Evolutionary conservation across 495 filamentous ascomycete species (phyloP).

Genomic region (Pseudomonodictys pantanalensis): DNA sequence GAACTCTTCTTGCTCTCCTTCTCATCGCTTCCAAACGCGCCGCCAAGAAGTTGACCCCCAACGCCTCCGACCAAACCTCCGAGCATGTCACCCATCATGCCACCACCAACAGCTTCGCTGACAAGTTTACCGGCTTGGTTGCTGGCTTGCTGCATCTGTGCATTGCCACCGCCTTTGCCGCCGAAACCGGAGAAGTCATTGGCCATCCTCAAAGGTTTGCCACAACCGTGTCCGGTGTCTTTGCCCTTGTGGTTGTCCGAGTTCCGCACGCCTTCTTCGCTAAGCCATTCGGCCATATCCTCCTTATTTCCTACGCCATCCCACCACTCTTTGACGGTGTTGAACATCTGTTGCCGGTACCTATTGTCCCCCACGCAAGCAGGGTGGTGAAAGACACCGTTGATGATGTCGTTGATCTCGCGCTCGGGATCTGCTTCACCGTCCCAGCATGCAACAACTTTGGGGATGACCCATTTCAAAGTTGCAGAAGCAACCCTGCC

Average conservation of each 20-base stretch:
- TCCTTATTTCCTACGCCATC: slow-evolving; percentile 56
- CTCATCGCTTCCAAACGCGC: slow-evolving; percentile 43
- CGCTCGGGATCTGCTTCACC: slow-evolving; percentile 68
- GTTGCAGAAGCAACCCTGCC: slow-evolving; percentile 75
- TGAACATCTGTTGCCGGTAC: slow-evolving; percentile 73
- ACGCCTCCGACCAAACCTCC: slow-evolving; percentile 47
- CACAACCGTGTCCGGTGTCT: slow-evolving; percentile 84
- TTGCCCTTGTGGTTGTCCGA: slow-evolving; percentile 82
- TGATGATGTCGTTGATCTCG: slow-evolving; percentile 68
- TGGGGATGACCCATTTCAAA: slow-evolving; percentile 78
- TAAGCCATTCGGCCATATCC: slow-evolving; percentile 66
- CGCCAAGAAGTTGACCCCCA: slow-evolving; percentile 36
- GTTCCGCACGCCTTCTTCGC: slow-evolving; percentile 67
- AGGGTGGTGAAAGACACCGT: slow-evolving; percentile 84
- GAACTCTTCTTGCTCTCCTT: slow-evolving; percentile 45
- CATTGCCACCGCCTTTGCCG: slow-evolving; percentile 33
- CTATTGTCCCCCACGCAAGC: slow-evolving; percentile 62
- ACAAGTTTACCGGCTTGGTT: slow-evolving; percentile 33
- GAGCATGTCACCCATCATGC: slow-evolving; percentile 45
- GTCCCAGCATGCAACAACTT: slow-evolving; percentile 83
- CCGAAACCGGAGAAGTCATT: slow-evolving; percentile 35
- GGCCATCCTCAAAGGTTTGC: slow-evolving; percentile 63
- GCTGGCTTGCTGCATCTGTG: slow-evolving; percentile 34
- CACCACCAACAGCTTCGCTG: slow-evolving; percentile 43
- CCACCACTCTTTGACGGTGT: slow-evolving; percentile 79